Base-by-base conservation (phyloP, 805 yeast species). In the Nematodospora valgi region DNA sequence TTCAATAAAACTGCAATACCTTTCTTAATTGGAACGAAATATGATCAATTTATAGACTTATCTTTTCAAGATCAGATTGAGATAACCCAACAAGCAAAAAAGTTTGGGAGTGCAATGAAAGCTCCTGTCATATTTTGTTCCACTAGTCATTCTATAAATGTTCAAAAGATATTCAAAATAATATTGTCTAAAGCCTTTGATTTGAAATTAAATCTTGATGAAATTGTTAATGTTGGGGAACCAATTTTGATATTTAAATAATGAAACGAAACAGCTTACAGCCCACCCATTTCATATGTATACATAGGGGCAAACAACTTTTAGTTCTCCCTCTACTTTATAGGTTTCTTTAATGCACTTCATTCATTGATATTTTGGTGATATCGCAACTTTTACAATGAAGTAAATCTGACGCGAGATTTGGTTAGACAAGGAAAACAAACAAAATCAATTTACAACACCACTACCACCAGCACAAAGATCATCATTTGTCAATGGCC, bases 1-100 rank as follows among this genome's bases (percentile, higher is more conserved):
- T 81, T 86, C 54, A 91, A 91, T 60, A 78, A 81, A 52, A 82
- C 89, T 0, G 96, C 97, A 6, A 83, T 91, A 30, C 96, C 97
- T 3, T 76, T 91, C 40, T 67, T 91, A 30, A 83, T 91, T 2
- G 98, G 98, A 3, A 91, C 98, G 1, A 91, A 91, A 55, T 91
- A 85, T 59, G 98, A 91, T 55, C 64, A 80, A 43, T 89, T 91
- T 57, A 79, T 86, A 19, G 88, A 84, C 45, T 62, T 86, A 57
- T 76, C 89, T 30, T 76, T 73, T 23, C 82, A 77, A 37, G 94
- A 89, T 49, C 97, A 91, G 54, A 74, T 78, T 36, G 93, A 86
- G 51, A 75, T 91, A 34, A 86, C 96, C 5, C 76, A 74, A 40
- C 86, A 82, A 54, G 89, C 95, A 11, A 78, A 82, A 59, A 76